These are phyloP conservation scores for Colletotrichum sp. DNA, from an alignment of 2,329 filamentous ascomycete species.

Conservation along the genomic window DNA sequence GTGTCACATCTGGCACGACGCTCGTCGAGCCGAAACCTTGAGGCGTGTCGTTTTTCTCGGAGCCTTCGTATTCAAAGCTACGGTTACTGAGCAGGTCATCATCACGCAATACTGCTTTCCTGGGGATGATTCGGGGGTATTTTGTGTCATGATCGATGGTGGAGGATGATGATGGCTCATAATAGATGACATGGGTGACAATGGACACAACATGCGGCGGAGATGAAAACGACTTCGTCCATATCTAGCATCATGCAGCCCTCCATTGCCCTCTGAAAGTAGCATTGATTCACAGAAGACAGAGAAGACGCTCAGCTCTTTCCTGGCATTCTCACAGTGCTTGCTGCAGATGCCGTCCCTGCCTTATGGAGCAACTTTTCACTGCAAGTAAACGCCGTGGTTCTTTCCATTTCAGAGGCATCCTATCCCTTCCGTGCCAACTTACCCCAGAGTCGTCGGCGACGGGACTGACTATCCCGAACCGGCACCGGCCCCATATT, in stretches of 20 bases:
- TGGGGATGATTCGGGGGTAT: neutral
- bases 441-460: neutral
- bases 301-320: neutral
- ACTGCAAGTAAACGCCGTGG: neutral
- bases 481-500: neutral
- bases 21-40: neutral
- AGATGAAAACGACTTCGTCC: neutral
- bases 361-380: neutral
- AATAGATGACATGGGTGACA: neutral
- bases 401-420: neutral
- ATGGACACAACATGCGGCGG: neutral
- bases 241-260: neutral
- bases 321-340: neutral
- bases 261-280: neutral
- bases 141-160: rapidly evolving
- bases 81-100: neutral
- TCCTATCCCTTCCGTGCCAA: neutral
- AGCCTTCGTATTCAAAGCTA: neutral
- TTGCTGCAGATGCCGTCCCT: neutral
- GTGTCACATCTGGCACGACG: neutral
- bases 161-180: too few relatives aligned
- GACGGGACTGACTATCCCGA: neutral
- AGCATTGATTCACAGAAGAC: neutral
- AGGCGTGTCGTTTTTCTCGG: neutral
- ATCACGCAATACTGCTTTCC: neutral